These are phyloP conservation scores for Zymoseptoria passerinii DNA, from an alignment of 2,329 filamentous ascomycete species.

Conservation along the genomic window DNA sequence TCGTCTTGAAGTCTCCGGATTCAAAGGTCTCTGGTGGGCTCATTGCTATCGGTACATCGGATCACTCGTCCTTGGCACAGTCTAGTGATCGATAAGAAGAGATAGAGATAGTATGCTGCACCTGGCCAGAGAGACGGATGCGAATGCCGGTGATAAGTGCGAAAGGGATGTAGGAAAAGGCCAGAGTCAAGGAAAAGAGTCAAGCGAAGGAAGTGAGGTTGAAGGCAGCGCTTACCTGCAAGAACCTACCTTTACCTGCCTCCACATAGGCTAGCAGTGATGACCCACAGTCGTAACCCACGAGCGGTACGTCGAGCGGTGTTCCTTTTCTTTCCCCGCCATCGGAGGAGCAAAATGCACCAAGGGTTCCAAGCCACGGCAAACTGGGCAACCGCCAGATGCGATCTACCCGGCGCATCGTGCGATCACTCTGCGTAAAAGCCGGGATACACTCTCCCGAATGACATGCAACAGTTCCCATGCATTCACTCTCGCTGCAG, in stretches of 20 bases:
- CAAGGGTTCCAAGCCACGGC: background rate
- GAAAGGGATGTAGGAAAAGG: background rate
- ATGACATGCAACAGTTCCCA: background rate
- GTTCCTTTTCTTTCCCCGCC: background rate
- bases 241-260: background rate
- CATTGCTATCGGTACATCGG: background rate
- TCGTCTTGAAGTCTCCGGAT: slow-evolving; percentile 5
- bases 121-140: background rate
- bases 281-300: background rate
- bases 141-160: background rate
- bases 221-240: background rate
- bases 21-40: background rate
- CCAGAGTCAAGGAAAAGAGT: background rate
- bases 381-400: background rate
- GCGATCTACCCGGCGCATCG: background rate
- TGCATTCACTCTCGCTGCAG: background rate
- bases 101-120: background rate
- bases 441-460: background rate
- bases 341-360: background rate
- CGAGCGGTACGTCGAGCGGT: background rate
- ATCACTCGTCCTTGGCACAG: background rate
- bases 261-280: background rate
- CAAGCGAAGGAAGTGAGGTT: background rate
- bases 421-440: background rate
- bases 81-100: background rate